Conservation (phyloP, 768 basidiomycete genomes). For the Pleurotus giganteus region DNA sequence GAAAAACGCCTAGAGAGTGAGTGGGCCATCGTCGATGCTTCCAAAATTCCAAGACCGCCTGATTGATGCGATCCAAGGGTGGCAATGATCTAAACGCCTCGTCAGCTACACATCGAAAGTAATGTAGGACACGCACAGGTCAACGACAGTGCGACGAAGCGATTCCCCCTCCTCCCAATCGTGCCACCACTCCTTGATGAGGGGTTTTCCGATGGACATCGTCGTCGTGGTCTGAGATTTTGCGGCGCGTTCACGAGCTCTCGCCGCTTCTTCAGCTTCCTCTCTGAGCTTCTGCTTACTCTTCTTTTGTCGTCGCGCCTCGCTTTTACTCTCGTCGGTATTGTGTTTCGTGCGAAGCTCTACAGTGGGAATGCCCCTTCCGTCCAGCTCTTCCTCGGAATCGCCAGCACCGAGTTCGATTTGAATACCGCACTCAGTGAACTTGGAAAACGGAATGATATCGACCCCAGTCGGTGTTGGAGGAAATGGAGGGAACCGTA, state of each 20-base stretch:
- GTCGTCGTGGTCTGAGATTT: not conserved
- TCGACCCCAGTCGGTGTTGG: slow-evolving; percentile 33
- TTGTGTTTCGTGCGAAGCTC: slow-evolving; percentile 49
- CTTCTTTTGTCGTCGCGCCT: slow-evolving; percentile 49
- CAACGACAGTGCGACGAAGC: slow-evolving; percentile 39
- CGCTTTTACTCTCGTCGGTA: slow-evolving; percentile 56
- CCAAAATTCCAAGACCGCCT: slow-evolving; percentile 59
- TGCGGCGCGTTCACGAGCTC: not conserved
- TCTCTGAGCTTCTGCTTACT: slow-evolving; percentile 19
- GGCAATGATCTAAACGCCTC: slow-evolving; percentile 35
- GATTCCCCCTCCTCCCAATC: slow-evolving; percentile 68
- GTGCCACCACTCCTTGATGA: slow-evolving; percentile 57
- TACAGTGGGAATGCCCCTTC: slow-evolving; percentile 65
- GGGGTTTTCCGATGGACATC: not conserved
- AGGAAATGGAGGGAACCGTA: slow-evolving; percentile 29
- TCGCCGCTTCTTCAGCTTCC: slow-evolving; percentile 18
- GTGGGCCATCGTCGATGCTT: slow-evolving; percentile 37
- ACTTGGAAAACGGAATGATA: slow-evolving; percentile 55
- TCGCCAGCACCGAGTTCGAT: slow-evolving; percentile 31
- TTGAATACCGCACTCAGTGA: slow-evolving; percentile 57
- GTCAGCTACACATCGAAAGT: not conserved
- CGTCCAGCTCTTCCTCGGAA: slow-evolving; percentile 64
- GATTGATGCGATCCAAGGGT: slow-evolving; percentile 52
- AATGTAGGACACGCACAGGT: slow-evolving; percentile 51
- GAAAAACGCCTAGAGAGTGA: not conserved